Percentiles rank a stretch among this genome's conserved stretches.
Evolutionary conservation across 2,329 filamentous ascomycete genomes (phyloP).

Genomic region (Alternaria incomplexa): DNA sequence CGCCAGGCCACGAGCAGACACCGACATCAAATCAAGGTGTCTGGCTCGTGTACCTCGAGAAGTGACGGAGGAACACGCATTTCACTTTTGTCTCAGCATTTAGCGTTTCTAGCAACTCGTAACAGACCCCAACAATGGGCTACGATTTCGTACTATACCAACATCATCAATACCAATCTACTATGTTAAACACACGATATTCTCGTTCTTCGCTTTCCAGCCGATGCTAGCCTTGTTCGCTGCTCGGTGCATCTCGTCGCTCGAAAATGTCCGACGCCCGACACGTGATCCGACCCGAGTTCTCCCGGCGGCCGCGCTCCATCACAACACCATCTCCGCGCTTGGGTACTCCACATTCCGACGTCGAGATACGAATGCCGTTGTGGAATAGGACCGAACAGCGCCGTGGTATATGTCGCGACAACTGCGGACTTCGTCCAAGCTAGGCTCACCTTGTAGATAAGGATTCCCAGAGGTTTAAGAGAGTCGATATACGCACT

Average conservation of each 20-base stretch:
- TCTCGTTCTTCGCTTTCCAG: not conserved
- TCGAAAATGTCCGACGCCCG: not conserved
- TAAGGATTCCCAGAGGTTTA: not conserved
- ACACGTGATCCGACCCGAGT: not conserved
- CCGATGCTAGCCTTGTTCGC: not conserved
- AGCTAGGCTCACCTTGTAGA: not conserved
- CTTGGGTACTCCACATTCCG: not conserved
- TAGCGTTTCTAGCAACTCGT: not conserved
- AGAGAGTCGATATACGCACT: not conserved
- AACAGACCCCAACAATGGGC: not conserved
- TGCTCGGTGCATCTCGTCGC: not conserved
- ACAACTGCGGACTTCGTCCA: too few species aligned
- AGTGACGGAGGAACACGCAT: constrained; percentile 10
- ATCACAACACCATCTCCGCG: not conserved
- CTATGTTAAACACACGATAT: not conserved
- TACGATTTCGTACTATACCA: constrained; percentile 1
- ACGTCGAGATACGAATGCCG: not conserved
- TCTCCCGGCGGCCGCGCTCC: constrained; percentile 11
- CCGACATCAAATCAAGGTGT: not conserved
- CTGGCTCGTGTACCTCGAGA: constrained; percentile 13
- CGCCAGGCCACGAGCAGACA: constrained; percentile 12
- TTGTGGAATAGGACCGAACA: not conserved
- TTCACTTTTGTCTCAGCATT: not conserved
- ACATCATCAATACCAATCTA: not conserved
- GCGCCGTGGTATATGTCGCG: not conserved